Base-by-base conservation (phyloP, 2,329 filamentous ascomycete species). In the Fusarium longipes region DNA sequence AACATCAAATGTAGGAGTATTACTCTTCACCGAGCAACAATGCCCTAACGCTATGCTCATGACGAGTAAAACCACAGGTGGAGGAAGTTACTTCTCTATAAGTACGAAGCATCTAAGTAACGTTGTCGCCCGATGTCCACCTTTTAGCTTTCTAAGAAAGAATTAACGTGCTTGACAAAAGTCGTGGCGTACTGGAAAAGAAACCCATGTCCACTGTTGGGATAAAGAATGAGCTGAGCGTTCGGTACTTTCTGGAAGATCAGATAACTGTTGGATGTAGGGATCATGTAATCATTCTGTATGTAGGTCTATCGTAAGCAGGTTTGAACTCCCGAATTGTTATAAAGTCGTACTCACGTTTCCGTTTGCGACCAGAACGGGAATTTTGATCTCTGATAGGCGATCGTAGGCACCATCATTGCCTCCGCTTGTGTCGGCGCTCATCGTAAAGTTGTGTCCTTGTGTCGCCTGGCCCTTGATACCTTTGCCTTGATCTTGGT, bases 201-300 rank as follows among this genome's bases (percentile, higher is more conserved):
- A 5, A 60, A 60, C 3, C 57, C 57, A 5, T 60, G 57, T 1
- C 57, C 57, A 15, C 57, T 60, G 20, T 51, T 43, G 6, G 57
- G 54, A 3, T 59, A 60, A 3, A 60, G 36, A n/a, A 60, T 60
- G 14, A 60, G 54, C 11, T 60, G 57, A 1, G 29, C 43, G 2
- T 50, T 60, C 0, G 57, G 36, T 2, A 51, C 24, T 10, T 18
- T 59, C 8, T 59, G 54, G 6, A 42, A 36, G 11, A 59, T 35
- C 1, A 60, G 22, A 5, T 60, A 60, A 25, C 54, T 60, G 9
- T 60, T 60, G 0, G 57, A 57, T 6, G 57, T 60, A 1, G 57
- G 54, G 5, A 60, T 60, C 57, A 60, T 60, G 9, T 59, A 60
- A 3, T 60, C 57, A 4, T 60, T 36, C 57, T 59, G 6, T 3